Evolutionary conservation across 2,329 filamentous ascomycete genomes (phyloP), one percentile per base, ranked within the genome.

Genomic region (Teratosphaeria nubilosa): DNA sequence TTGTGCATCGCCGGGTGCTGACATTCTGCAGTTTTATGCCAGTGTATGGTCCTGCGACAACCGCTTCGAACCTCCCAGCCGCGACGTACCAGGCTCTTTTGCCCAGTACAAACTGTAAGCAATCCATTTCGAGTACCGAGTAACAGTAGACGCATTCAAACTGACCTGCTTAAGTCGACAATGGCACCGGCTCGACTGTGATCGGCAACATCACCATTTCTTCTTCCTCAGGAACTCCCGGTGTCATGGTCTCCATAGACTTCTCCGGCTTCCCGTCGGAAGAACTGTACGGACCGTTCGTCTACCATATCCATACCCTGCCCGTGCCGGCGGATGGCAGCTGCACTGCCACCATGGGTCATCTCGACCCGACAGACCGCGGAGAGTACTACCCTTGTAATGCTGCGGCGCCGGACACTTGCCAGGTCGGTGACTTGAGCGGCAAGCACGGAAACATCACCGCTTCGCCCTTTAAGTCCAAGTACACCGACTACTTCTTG

Each of bases 391-490:
- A 84, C 4, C 66, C 79, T 5, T 92, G 88, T 74, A 77, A 90
- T 67, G 41, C 74, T 11, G 65, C 69, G 10, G 68, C 75, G 6
- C 85, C 85, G 7, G 73, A 81, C 61, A 84, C 82, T 10, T 94
- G 88, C 76, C 83, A 92, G 73, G 82, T 88, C 11, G 88, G 89
- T 63, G 88, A 92, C 70, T 77, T 91, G 58, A 82, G 82, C 65
- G 88, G 88, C 69, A 92, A 92, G 76, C 77, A 86, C 66, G 87
- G 87, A 61, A 78, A 60, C 51, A 80, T 88, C 66, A 55, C 54
- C 3, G 20, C 20, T 3, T 57, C 41, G 41, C 54, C 54, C 24
- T 64, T 58, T 56, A 53, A 20, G 20, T 24, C 70, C 57, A 74
- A 72, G 54, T 87, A 82, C 73, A 68, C 72, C 59, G 86, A 88